Conservation (phyloP, 345 rosid species). For the Ricinus communis region DNA sequence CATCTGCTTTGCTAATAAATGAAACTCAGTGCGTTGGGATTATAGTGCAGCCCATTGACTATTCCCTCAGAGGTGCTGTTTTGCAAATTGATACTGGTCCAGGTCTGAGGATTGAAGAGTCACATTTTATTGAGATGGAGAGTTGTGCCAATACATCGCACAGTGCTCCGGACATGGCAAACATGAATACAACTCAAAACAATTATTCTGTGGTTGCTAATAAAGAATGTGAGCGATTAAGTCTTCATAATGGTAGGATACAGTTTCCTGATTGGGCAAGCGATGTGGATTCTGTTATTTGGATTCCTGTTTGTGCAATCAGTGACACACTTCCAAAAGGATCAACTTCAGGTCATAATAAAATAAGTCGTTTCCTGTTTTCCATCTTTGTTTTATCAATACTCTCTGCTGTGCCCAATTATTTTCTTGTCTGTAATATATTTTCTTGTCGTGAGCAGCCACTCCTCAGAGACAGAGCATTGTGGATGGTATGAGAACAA, state of each 20-base stretch:
- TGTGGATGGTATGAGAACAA: slow-evolving; percentile 95
- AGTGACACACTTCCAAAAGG: slow-evolving; percentile 82
- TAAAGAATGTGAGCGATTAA: slow-evolving; percentile 55
- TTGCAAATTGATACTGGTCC: slow-evolving; percentile 96
- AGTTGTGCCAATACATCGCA: slow-evolving; percentile 38
- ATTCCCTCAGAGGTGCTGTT: slow-evolving; percentile 79
- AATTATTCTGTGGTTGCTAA: slow-evolving; percentile 37
- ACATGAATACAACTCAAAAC: slow-evolving; percentile 27
- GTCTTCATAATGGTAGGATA: slow-evolving; percentile 60
- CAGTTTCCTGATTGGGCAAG: slow-evolving; percentile 94
- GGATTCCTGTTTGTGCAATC: slow-evolving; percentile 84
- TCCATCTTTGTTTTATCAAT: slow-evolving; percentile 17
- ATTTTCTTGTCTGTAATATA: slow-evolving; percentile 18
- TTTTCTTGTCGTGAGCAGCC: slow-evolving; percentile 46
- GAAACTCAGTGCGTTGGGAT: slow-evolving; percentile 96
- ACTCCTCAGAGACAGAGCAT: slow-evolving; percentile 65
- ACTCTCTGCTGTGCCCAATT: slow-evolving; percentile 16
- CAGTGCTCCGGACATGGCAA: slow-evolving; percentile 28
- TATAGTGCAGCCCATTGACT: slow-evolving; percentile 67
- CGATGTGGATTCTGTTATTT: slow-evolving; percentile 60
- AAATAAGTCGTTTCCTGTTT: slow-evolving; percentile 16
- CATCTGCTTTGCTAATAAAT: slow-evolving; percentile 81
- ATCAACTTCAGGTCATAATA: slow-evolving; percentile 73
- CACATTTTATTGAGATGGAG: slow-evolving; percentile 83
- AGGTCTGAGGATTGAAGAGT: slow-evolving; percentile 80